A percentile compares a stretch with the other conserved stretches of the same genome.
These are phyloP conservation scores for Friedmanniomyces endolithicus DNA, from an alignment of 495 filamentous ascomycete genomes.

Conservation along the genomic window DNA sequence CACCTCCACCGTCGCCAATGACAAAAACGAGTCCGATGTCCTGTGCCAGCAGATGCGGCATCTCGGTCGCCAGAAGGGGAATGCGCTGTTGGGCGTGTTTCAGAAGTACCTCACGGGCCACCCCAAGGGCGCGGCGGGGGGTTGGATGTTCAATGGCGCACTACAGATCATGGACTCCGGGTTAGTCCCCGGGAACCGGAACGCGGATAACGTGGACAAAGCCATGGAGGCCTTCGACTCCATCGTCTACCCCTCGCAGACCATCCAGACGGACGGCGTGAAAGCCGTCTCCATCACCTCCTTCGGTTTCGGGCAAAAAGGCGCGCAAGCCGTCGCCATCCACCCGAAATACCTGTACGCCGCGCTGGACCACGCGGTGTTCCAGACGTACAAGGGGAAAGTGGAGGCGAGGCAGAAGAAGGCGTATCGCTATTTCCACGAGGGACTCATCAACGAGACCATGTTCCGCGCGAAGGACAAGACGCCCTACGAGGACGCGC, in stretches of 20 bases:
- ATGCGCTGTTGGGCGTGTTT: slow-evolving; percentile 93
- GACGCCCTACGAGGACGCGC: slow-evolving; percentile 78
- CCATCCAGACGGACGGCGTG: slow-evolving; percentile 93
- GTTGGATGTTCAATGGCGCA: slow-evolving; percentile 99
- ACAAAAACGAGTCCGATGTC: slow-evolving; percentile 98
- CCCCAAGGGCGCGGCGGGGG: slow-evolving; percentile 96
- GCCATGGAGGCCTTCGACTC: slow-evolving; percentile 95
- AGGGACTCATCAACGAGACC: slow-evolving; percentile 89
- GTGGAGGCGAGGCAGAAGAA: slow-evolving; percentile 91
- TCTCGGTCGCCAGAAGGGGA: slow-evolving; percentile 88
- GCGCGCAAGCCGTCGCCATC: slow-evolving; percentile 91
- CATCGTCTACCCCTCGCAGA: slow-evolving; percentile 90
- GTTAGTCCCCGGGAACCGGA: slow-evolving; percentile 90
- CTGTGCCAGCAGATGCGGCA: slow-evolving; percentile 94
- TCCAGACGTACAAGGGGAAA: slow-evolving; percentile 69
- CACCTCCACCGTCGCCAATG: slow-evolving; percentile 94
- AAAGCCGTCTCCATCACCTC: slow-evolving; percentile 98
- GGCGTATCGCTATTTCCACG: slow-evolving; percentile 96
- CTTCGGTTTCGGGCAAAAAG: slow-evolving; percentile 99
- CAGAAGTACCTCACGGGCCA: slow-evolving; percentile 99
- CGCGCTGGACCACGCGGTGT: slow-evolving; percentile 77
- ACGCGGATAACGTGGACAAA: slow-evolving; percentile 94
- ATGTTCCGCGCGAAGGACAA: slow-evolving; percentile 92
- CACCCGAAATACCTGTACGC: slow-evolving; percentile 94
- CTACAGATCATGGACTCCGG: slow-evolving; percentile 88